Conservation (phyloP, 2,329 filamentous ascomycete genomes). For the Colletotrichum camelliae region DNA sequence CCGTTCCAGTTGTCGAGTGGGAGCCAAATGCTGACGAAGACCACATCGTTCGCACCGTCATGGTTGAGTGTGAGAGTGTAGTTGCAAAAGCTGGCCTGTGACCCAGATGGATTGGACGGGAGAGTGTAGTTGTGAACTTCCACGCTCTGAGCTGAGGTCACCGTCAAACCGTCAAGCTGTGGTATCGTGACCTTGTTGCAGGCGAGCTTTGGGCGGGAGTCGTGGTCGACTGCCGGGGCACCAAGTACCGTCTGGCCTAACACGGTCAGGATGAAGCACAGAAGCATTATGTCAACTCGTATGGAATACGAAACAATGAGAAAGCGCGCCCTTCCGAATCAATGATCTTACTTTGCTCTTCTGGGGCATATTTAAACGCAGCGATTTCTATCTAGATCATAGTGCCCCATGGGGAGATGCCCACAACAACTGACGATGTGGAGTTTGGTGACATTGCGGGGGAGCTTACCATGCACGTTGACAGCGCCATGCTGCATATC, state of each 20-base stretch:
- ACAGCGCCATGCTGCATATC: not conserved
- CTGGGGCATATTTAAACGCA: not conserved
- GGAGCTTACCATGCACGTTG: not conserved
- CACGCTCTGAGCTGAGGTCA: not conserved
- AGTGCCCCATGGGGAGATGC: not conserved
- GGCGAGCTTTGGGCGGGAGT: not conserved
- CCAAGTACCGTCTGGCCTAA: not conserved
- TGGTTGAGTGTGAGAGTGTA: slow-evolving; percentile 22
- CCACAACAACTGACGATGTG: not conserved
- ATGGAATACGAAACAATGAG: not conserved
- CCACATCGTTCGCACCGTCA: slow-evolving; percentile 12
- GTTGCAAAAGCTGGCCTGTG: slow-evolving; percentile 20
- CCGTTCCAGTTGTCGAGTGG: slow-evolving; percentile 27
- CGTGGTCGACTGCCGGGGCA: not conserved
- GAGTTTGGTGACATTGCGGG: not conserved
- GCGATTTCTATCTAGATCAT: not conserved
- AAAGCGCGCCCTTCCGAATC: not conserved
- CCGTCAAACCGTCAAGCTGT: not conserved
- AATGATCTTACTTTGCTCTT: not conserved
- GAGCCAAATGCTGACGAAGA: slow-evolving; percentile 24
- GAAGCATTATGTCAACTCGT: not conserved
- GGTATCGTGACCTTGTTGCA: not conserved
- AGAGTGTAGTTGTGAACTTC: not conserved
- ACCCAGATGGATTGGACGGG: not conserved
- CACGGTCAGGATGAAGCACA: not conserved